phyloP scores from a whole-genome alignment of 2,329 filamentous ascomycete genomes.

The Trichoderma brevicompactum region DNA sequence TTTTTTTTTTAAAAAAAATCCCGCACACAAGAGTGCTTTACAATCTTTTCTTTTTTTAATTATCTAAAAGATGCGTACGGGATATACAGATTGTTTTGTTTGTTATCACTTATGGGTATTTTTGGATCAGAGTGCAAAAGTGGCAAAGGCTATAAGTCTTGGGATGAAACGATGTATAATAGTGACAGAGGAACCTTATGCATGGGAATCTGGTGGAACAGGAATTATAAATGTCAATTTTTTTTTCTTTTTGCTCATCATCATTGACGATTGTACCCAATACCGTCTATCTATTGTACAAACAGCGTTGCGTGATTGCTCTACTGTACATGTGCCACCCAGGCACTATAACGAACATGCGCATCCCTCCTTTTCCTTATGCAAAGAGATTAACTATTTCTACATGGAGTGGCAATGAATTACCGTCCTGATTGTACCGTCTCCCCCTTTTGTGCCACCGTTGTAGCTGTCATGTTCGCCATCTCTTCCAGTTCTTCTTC shows the following conservation, averaged over 20 bases:
- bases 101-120: background rate
- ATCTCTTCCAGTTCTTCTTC: constrained; percentile 59
- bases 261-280: constrained; percentile 16
- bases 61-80: background rate
- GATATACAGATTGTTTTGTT: constrained; percentile 25
- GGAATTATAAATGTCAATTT: constrained; percentile 16
- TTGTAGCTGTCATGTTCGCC: constrained; percentile 43
- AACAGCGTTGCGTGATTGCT: constrained; percentile 19
- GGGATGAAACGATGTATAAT: constrained; percentile 27
- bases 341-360: constrained; percentile 15
- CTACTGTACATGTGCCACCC: constrained; percentile 19
- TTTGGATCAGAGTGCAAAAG: constrained; percentile 13
- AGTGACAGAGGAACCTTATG: constrained; percentile 14
- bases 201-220: constrained; percentile 3
- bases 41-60: constrained; percentile 4
- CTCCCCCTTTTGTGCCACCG: constrained; percentile 33
- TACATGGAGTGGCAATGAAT: constrained; percentile 10
- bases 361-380: background rate
- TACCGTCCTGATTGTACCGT: constrained; percentile 32
- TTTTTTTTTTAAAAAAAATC: background rate
- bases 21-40: background rate
- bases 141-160: background rate
- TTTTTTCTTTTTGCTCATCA: constrained; percentile 15
- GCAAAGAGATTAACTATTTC: constrained; percentile 12
- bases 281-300: constrained; percentile 26